Percentiles rank a stretch among this genome's conserved stretches.
Conservation (phyloP, 441 rosid species). For the Eruca vesicaria region DNA sequence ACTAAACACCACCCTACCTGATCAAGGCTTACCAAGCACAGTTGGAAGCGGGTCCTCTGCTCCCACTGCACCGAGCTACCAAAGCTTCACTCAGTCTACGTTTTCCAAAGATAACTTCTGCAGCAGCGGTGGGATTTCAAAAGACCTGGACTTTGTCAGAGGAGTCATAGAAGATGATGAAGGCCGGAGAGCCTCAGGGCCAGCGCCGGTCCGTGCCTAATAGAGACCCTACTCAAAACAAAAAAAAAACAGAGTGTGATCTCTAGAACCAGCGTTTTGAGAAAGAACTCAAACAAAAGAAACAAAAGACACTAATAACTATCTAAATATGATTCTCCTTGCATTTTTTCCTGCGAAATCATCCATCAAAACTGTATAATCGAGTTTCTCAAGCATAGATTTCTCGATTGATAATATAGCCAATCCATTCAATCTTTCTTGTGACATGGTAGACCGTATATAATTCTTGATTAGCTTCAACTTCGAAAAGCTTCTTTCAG, state of each 20-base stretch:
- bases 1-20: conserved; percentile 8
- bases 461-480: no score
- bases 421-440: no score
- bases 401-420: background rate
- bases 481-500: no score
- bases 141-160: conserved; percentile 49
- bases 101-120: conserved; percentile 31
- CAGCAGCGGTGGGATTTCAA: conserved; percentile 22
- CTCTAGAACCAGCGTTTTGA: background rate
- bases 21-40: background rate
- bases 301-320: background rate
- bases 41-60: conserved; percentile 12
- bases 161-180: conserved; percentile 45
- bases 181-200: no score
- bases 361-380: background rate
- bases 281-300: background rate
- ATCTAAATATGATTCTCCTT: background rate
- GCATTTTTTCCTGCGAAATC: background rate
- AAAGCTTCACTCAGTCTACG: conserved; percentile 35
- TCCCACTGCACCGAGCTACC: conserved; percentile 37
- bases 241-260: no score
- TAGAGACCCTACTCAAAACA: no score
- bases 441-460: no score
- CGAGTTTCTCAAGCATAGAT: background rate
- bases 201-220: no score